Evolutionary conservation across 805 yeast species (phyloP), one percentile per base, ranked within the genome.

Genomic region (Crinitomyces ghanaensis): DNA sequence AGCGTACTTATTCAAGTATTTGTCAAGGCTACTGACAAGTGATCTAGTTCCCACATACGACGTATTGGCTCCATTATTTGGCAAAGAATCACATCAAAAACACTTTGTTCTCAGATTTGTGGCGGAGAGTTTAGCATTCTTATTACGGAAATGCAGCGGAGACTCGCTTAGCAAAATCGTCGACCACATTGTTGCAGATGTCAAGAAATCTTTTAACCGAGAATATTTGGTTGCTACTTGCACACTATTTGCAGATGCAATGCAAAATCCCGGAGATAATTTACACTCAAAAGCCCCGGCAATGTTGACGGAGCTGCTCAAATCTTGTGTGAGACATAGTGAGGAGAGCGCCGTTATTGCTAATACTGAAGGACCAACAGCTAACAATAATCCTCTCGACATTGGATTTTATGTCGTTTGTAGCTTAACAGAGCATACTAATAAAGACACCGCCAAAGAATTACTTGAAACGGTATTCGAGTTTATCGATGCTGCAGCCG

Each of bases 1-100:
- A 37, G 94, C 96, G 4, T 85, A 82, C 51, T 65, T 83, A 26
- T 91, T 88, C 72, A 91, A 91, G 55, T 86, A 88, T 50, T 61
- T 88, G 22, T 69, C 91, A 4, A 71, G 74, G 45, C 59, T 67
- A 3, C 53, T 91, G 31, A 65, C 76, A 0, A 59, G 67, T 16
- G 79, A 83, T 46, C 57, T 85, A 38, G 47, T 65, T 12, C 79
- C 83, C 6, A 84, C 96, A 0, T 82, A 80, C 51, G 62, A 66
- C 21, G 49, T 69, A 4, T 60, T 85, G 8, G 55, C 72, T 21
- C 86, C 93, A 0, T 54, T 84, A 15, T 59, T 88, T 35, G 69
- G 70, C 22, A 57, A 73, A 33, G 56, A 56, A 3, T 65, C 65
- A 36, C 56, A 59, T 13, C 78, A 76, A 44, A 72, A 72, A 18